Conservation (phyloP, 768 basidiomycete species). For the Collybia sp. region DNA sequence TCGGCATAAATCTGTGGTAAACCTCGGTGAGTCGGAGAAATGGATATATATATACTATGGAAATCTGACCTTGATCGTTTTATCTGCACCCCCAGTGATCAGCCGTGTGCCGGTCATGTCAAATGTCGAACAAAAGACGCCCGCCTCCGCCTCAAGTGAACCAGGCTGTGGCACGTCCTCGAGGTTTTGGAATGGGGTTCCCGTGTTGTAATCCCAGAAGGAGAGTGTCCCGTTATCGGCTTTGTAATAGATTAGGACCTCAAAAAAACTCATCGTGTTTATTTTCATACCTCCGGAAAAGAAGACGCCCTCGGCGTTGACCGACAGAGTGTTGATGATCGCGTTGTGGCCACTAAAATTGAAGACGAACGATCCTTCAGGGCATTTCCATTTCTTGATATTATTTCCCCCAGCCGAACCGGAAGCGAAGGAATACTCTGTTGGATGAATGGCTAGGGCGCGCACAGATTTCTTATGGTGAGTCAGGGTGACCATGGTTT, state of each 20-base stretch:
- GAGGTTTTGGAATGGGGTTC: conserved; percentile 90
- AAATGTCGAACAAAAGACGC: conserved; percentile 95
- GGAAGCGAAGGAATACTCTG: conserved; percentile 94
- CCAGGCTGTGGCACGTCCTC: conserved; percentile 96
- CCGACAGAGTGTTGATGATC: conserved; percentile 92
- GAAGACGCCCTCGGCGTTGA: conserved; percentile 94
- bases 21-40: conserved; percentile 3
- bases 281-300: conserved; percentile 83
- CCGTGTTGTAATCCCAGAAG: conserved; percentile 94
- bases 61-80: conserved; percentile 87
- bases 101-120: conserved; percentile 92
- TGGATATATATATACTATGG: not conserved
- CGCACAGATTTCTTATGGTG: conserved; percentile 99
- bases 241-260: conserved; percentile 21
- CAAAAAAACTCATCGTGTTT: not conserved
- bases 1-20: conserved; percentile 57
- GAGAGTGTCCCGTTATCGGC: conserved; percentile 90
- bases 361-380: conserved; percentile 92
- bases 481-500: conserved; percentile 94
- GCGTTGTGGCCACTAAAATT: conserved; percentile 97
- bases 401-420: conserved; percentile 99
- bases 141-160: conserved; percentile 96
- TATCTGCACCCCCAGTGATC: conserved; percentile 96
- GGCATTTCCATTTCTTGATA: conserved; percentile 99
- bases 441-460: conserved; percentile 90